Base-by-base conservation (phyloP, 768 basidiomycete species). In the Tricholoma hemisulphureum region DNA sequence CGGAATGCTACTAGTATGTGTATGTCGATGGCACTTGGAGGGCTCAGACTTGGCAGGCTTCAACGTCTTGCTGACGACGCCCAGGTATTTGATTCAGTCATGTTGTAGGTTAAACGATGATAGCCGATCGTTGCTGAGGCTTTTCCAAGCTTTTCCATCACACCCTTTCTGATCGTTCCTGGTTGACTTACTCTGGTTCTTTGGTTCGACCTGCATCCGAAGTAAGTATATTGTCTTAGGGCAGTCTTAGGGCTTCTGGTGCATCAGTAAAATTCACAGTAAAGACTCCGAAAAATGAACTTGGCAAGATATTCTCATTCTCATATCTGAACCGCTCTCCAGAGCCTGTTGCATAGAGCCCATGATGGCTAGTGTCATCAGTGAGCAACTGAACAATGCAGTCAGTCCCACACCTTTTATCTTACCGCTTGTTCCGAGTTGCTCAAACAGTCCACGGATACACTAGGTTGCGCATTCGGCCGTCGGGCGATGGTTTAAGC, bases 401-500 rank as follows among this genome's bases (percentile, higher is more conserved):
- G 76, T 77, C 53, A 51, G 67, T 63, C n/a, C 28, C 24, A 21
- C 21, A 23, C 3, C 21, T 18, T 18, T 34, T 23, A 5, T n/a
- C 32, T 10, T 2, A 13, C 45, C 16, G 32, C 52, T 4, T 5
- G 8, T 9, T 9, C 21, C 14, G n/a, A 9, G 8, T 29, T 57
- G 23, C 34, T 51, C 24, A 57, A 21, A 34, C 48, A 6, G 24
- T n/a, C n/a, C n/a, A n/a, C n/a, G 20, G 2, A 31, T 29, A 45
- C n/a, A 10, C 6, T 45, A 83, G 82, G 74, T 82, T 45, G 82
- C 81, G 18, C 67, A 67, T 57, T 76, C 79, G 14, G 69, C 73
- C 56, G 71, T 80, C 9, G 88, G 88, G 53, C 75, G 82, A 66
- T 89, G 86, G 83, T 91, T 91, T 73, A 76, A 80, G 53, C 76